These are phyloP conservation scores for Henningerozyma blattae DNA, from an alignment of 805 yeast species.

Conservation along the genomic window DNA sequence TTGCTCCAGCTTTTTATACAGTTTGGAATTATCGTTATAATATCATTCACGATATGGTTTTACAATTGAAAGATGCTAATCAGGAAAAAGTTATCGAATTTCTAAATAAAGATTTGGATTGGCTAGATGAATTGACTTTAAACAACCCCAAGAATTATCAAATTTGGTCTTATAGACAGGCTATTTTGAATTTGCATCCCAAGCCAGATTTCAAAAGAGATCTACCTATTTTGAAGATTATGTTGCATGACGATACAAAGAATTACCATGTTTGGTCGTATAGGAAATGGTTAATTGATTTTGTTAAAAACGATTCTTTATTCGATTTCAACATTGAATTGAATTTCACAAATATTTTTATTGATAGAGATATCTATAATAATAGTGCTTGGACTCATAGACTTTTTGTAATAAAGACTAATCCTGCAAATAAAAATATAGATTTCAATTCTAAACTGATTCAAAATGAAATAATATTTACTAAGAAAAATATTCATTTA, in stretches of 20 bases:
- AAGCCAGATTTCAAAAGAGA: conserved; percentile 36
- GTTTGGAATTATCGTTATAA: conserved; percentile 67
- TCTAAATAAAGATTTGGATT: conserved; percentile 46
- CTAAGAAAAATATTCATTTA: conserved; percentile 33
- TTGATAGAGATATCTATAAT: conserved; percentile 62
- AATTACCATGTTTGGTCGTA: conserved; percentile 97
- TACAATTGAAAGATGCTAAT: conserved; percentile 18
- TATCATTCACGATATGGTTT: no score
- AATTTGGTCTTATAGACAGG: conserved; percentile 89
- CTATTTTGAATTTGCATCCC: conserved; percentile 34
- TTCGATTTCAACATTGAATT: conserved; percentile 34
- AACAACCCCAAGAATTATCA: conserved; percentile 86
- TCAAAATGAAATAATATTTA: conserved; percentile 41
- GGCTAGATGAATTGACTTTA: conserved; percentile 69
- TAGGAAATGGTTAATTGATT: conserved; percentile 66
- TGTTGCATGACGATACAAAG: conserved; percentile 71
- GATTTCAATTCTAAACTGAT: not conserved
- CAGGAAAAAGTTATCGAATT: conserved; percentile 2
- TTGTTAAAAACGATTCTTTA: conserved; percentile 35
- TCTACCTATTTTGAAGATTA: conserved; percentile 46
- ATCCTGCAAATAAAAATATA: conserved; percentile 7
- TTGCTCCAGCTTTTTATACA: conserved; percentile 84
- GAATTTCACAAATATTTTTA: conserved; percentile 33
- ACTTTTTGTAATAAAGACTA: conserved; percentile 38
- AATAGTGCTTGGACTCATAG: conserved; percentile 93